phyloP scores from a whole-genome alignment of 805 yeast species.

The Brettanomyces custersianus region DNA sequence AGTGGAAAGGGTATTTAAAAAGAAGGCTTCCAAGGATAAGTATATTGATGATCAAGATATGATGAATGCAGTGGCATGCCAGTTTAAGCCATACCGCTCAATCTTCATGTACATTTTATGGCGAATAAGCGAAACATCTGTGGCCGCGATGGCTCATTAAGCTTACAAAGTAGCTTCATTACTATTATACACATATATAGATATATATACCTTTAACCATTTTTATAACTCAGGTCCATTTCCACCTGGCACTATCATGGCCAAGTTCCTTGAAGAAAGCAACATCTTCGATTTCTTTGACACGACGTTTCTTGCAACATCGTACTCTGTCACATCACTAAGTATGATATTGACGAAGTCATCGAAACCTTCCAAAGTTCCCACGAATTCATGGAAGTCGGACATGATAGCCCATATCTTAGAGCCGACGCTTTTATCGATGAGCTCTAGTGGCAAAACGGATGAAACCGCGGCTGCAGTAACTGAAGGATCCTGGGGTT shows the following conservation, averaged over 20 bases:
- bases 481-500: neutral
- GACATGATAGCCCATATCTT: constrained; percentile 65
- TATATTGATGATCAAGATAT: constrained; percentile 43
- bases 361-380: constrained; percentile 85
- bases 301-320: constrained; percentile 32
- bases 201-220: neutral
- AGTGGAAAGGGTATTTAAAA: constrained; percentile 27
- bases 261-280: constrained; percentile 62
- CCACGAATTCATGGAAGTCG: constrained; percentile 68
- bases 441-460: constrained; percentile 70
- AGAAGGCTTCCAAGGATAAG: constrained; percentile 5
- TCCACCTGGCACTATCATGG: constrained; percentile 54
- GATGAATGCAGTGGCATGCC: constrained; percentile 44
- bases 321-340: constrained; percentile 63
- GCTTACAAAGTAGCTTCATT: neutral
- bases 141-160: constrained; percentile 34
- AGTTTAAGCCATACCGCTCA: constrained; percentile 58
- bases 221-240: constrained; percentile 20
- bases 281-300: constrained; percentile 50
- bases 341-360: constrained; percentile 90
- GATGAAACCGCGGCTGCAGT: constrained; percentile 6
- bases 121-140: constrained; percentile 54
- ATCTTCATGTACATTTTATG: constrained; percentile 65
- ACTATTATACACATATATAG: neutral
- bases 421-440: constrained; percentile 81